These are phyloP conservation scores for Mucor irregularis DNA, from an alignment of 371 early-diverging fungal species.

Conservation along the genomic window DNA sequence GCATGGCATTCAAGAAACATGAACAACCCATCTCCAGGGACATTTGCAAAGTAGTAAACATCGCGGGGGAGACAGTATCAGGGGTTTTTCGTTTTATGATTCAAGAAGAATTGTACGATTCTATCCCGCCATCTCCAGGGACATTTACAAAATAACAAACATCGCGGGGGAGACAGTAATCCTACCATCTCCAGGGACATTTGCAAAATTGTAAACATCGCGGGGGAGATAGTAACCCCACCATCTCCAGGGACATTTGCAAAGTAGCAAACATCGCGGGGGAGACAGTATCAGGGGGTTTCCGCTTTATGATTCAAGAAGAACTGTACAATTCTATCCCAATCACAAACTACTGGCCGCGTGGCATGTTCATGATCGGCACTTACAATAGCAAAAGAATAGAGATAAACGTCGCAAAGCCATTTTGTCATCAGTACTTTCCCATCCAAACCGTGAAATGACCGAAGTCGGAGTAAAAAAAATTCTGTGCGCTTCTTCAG, in stretches of 20 bases:
- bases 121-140: too few relatives aligned
- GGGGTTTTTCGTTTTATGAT: slow-evolving; percentile 14
- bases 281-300: slow-evolving; percentile 15
- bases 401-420: slow-evolving; percentile 7
- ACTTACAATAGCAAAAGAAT: slow-evolving; percentile 3
- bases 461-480: not conserved
- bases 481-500: too few relatives aligned
- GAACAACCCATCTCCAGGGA: slow-evolving; percentile 14
- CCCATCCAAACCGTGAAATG: slow-evolving; percentile 2
- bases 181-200: slow-evolving; percentile 11
- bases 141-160: slow-evolving; percentile 9
- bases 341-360: slow-evolving; percentile 15
- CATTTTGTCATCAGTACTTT: slow-evolving; percentile 4
- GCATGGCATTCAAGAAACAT: slow-evolving; percentile 14
- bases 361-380: slow-evolving; percentile 11
- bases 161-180: slow-evolving; percentile 9
- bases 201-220: slow-evolving; percentile 11
- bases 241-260: slow-evolving; percentile 14
- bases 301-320: slow-evolving; percentile 3
- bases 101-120: slow-evolving; percentile 6
- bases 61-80: slow-evolving; percentile 15
- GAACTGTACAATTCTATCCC: slow-evolving; percentile 8
- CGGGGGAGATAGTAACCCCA: slow-evolving; percentile 7
- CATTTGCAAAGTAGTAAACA: slow-evolving; percentile 14
- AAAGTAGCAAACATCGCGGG: slow-evolving; percentile 14